phyloP scores from a whole-genome alignment of 1,139 yeast species.

The Suhomyces panamericanus region DNA sequence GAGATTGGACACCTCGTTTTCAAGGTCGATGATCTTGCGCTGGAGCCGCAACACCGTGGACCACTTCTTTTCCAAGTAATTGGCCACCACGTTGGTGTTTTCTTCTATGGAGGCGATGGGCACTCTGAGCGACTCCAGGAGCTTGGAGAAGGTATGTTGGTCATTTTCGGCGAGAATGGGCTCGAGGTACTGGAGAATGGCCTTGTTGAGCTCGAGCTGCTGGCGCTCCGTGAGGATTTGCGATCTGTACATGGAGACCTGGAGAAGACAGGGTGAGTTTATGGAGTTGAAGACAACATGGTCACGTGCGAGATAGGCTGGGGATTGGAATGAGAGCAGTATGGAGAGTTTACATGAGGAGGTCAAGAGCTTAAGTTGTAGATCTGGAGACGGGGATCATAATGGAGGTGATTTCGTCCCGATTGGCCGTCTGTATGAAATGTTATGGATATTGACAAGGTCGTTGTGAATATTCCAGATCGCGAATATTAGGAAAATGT shows the following conservation, averaged over 20 bases:
- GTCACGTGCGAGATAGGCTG: no score
- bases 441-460: no score
- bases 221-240: conserved; percentile 50
- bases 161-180: conserved; percentile 28
- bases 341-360: no score
- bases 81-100: conserved; percentile 33
- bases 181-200: conserved; percentile 55
- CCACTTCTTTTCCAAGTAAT: conserved; percentile 84
- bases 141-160: conserved; percentile 10
- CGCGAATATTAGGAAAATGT: no score
- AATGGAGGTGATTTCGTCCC: no score
- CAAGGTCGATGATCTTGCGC: conserved; percentile 64
- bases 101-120: conserved; percentile 17
- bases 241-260: conserved; percentile 14
- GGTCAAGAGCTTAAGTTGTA: no score
- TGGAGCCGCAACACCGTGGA: conserved; percentile 80
- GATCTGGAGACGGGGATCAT: no score
- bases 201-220: conserved; percentile 52
- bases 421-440: no score
- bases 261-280: neutral
- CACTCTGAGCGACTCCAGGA: conserved; percentile 11
- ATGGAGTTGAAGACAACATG: neutral
- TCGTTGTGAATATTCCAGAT: no score
- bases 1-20: conserved; percentile 43
- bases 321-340: no score